Base-by-base conservation (phyloP, 768 basidiomycete genomes). In the Cystofilobasidium ferigula region DNA sequence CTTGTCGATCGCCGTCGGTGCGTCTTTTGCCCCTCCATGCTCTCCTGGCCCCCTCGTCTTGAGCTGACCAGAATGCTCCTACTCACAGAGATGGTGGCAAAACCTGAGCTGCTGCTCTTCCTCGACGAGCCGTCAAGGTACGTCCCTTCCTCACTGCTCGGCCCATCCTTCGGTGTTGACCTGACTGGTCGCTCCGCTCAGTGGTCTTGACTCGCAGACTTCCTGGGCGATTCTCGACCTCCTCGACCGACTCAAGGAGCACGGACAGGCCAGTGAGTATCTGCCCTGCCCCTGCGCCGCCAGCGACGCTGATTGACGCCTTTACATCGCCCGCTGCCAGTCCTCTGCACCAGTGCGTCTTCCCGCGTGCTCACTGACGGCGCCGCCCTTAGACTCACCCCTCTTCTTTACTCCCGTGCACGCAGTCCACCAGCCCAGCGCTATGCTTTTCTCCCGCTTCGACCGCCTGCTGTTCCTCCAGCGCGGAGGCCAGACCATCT, bases 391-490 rank as follows among this genome's bases (percentile, higher is more conserved):
- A n/a, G n/a, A n/a, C n/a, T n/a, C n/a, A n/a, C n/a, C n/a, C 12
- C 42, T 22, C 42, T 43, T 9, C 20, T 4, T 43, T 18, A 9
- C 14, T 43, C 12, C 42, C 42, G 12, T 3, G 5, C 20, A 4
- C 20, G 20, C 42, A 43, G 42, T 79, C 64, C 79, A 79, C 65
- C 78, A 80, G 69, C 79, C 79, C 4, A 89, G 87, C 3, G 84
- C 88, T 3, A 80, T 90, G 24, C 78, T 94, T 1, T 93, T 94
- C 76, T 86, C 90, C 75, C 85, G 84, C 71, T 93, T 95, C 71
- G 51, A 54, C 51, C 51, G 51, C 8, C 51, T 54, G 6, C 51
- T 54, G 12, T 54, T 54, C 51, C 51, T 54, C 38, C 84, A 89
- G 71, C 78, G 80, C 20, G 91, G 91, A 1, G 91, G 91, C 10